Percentiles rank a stretch among this genome's conserved stretches.
phyloP scores from a whole-genome alignment of 495 filamentous ascomycete genomes.

The Rhypophila decipiens region DNA sequence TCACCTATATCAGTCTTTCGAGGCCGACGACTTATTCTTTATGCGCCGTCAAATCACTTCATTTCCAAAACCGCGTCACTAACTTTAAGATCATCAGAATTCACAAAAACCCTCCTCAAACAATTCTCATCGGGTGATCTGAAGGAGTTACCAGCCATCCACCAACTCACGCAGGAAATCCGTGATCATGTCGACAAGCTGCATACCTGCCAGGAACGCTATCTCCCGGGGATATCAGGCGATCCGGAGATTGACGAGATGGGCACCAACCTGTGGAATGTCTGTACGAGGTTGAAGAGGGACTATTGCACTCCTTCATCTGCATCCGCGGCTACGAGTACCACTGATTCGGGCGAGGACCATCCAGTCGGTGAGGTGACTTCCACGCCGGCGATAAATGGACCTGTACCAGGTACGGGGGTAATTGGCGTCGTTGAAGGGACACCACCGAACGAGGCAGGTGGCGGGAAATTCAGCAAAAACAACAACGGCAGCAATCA shows the following conservation, averaged over 20 bases:
- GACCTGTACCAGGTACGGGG: too few relatives aligned
- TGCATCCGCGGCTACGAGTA: too few relatives aligned
- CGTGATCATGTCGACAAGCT: conserved; percentile 27
- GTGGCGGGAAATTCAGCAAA: too few relatives aligned
- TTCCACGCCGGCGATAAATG: too few relatives aligned
- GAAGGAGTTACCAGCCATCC: conserved; percentile 11
- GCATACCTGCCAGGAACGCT: conserved; percentile 13
- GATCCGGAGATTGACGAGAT: conserved; percentile 42
- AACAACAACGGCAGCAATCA: not conserved
- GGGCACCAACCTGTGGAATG: conserved; percentile 62
- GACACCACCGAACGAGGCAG: too few relatives aligned
- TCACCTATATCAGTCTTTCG: too few relatives aligned
- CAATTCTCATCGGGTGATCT: conserved; percentile 14
- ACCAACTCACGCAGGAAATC: conserved; percentile 30
- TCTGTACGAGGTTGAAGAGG: conserved; percentile 52
- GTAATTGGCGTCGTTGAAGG: too few relatives aligned
- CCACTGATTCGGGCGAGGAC: too few relatives aligned
- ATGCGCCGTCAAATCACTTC: not conserved
- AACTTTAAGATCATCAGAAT: conserved; percentile 8
- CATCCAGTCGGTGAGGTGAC: too few relatives aligned
- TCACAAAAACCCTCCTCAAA: conserved; percentile 11
- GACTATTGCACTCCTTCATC: too few relatives aligned
- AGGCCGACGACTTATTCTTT: not conserved
- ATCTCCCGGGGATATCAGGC: conserved; percentile 8
- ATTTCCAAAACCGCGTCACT: not conserved